Base-by-base conservation (phyloP, 1,284 basidiomycete species). In the Leccinum griseonigrum region DNA sequence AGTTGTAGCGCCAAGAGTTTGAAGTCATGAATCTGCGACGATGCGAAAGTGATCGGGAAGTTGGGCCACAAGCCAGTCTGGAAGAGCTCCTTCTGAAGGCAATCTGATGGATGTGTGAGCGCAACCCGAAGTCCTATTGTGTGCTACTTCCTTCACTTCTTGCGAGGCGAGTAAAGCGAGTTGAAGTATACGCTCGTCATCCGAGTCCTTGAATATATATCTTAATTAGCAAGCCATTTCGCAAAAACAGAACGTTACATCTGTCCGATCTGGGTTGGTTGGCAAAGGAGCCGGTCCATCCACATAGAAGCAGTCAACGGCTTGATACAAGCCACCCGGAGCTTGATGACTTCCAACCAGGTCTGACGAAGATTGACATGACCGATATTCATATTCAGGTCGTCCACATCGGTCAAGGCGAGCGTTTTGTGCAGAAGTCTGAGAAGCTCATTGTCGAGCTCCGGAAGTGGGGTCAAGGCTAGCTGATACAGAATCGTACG, bases 151-250 rank as follows among this genome's bases (percentile, higher is more conserved):
- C 69, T 98, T 98, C 64, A 99, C 92, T 71, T 98, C 95, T 13
- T 88, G 83, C n/a, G 90, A 92, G 22, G 89, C 4, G 96, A 97
- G 77, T 99, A 99, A 52, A 99, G 84, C 14, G 97, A 96, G 78
- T 99, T 99, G 85, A 99, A 99, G 79, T 99, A 99, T 22, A 98
- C 94, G 34, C 92, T 84, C 28, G 95, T 97, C 43, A 98, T 92
- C 67, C 94, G 22, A 26, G 22, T 26, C 22, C 22, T 95, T 65
- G 2, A 61, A 56, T 46, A 26, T 59, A 60, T 60, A 31, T 60
- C 57, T 64, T 48, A 54, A 40, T 68, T 32, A 63, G 8, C 43
- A 59, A 60, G 64, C 38, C 54, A 54, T 57, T 36, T 13, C 54
- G 29, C 8, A 28, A 31, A 13, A 43, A 43, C 10, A 9, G 18